phyloP scores from a whole-genome alignment of 352 stramenopile species.

The Phytophthora megakarya region DNA sequence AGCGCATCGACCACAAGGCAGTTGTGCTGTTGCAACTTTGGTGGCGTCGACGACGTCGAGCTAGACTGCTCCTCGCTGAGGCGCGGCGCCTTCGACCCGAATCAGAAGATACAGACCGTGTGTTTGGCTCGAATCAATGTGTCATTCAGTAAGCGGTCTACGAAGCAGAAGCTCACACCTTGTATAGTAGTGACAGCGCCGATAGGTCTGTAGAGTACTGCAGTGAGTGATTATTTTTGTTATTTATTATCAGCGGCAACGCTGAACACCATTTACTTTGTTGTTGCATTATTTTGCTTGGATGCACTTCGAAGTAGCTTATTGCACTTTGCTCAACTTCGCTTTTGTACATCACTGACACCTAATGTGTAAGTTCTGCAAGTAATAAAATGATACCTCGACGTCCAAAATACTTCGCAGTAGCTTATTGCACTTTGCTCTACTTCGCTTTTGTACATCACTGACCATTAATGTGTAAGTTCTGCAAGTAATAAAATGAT shows the following conservation, averaged over 20 bases:
- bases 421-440: no score
- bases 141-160: constrained; percentile 36
- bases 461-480: no score
- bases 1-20: constrained; percentile 83
- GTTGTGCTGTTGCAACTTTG: constrained; percentile 83
- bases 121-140: constrained; percentile 33
- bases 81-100: constrained; percentile 67
- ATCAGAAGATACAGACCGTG: constrained; percentile 30
- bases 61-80: constrained; percentile 62
- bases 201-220: constrained; percentile 22
- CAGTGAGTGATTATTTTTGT: constrained; percentile 31
- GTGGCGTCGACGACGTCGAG: constrained; percentile 78
- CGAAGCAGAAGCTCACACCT: constrained; percentile 13
- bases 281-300: no score
- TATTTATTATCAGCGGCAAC: constrained; percentile 33
- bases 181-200: constrained; percentile 33
- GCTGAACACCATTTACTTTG: constrained; percentile 4
- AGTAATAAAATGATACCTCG: no score
- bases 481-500: no score
- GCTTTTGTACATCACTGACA: no score
- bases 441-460: no score
- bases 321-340: no score
- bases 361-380: no score
- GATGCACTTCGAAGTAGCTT: no score
- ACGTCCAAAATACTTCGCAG: no score